A percentile compares a stretch with the other conserved stretches of the same genome.
phyloP scores from a whole-genome alignment of 768 basidiomycete species.

The Mrakia blollopis region DNA sequence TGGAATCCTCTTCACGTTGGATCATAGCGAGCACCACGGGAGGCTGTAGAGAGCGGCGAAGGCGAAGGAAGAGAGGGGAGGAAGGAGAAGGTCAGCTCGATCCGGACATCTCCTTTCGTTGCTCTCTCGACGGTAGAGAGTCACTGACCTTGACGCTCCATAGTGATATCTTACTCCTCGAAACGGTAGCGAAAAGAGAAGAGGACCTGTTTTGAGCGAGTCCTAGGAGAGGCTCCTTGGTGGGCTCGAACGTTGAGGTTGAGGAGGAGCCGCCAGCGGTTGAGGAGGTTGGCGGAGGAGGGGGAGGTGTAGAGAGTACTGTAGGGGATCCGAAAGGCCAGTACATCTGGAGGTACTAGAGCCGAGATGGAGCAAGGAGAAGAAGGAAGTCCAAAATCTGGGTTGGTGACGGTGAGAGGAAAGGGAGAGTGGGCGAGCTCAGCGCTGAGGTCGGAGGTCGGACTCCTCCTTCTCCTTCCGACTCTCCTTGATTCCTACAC shows the following conservation, averaged over 20 bases:
- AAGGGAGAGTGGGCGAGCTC: too few relatives aligned
- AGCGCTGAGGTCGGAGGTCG: too few relatives aligned
- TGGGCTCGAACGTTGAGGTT: background rate
- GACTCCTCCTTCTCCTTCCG: too few relatives aligned
- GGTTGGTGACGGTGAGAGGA: background rate
- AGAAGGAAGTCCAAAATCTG: background rate
- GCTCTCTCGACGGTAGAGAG: background rate
- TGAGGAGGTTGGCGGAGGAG: background rate
- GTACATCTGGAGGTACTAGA: constrained; percentile 6
- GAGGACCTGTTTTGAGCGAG: constrained; percentile 24
- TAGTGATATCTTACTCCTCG: constrained; percentile 2
- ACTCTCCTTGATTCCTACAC: too few relatives aligned
- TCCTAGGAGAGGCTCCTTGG: background rate
- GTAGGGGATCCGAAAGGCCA: constrained; percentile 23
- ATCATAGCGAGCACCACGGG: constrained; percentile 55
- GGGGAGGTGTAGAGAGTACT: background rate
- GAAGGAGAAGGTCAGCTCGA: background rate
- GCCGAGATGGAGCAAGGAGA: background rate
- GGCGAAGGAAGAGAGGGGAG: background rate
- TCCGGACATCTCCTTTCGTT: background rate
- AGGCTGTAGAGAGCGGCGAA: constrained; percentile 38
- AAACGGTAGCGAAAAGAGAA: background rate
- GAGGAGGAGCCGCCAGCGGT: background rate
- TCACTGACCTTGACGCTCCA: constrained; percentile 19
- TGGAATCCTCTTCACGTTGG: constrained; percentile 67